Evolutionary conservation across 2,329 filamentous ascomycete species (phyloP).

Genomic region (Monosporascus sp.): DNA sequence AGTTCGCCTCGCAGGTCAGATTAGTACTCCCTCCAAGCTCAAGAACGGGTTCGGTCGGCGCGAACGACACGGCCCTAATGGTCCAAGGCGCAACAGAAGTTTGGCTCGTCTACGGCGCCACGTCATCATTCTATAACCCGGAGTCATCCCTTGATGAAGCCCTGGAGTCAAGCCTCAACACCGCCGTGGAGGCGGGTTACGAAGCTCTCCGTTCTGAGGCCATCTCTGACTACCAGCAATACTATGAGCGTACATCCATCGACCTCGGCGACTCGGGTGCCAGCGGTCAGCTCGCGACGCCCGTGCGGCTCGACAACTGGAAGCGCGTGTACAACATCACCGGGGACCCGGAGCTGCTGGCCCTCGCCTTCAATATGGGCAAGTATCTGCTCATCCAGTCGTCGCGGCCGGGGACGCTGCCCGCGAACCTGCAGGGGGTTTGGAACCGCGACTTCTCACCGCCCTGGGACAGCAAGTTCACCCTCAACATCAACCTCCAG

Average conservation of each 20-base stretch:
- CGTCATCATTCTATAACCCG: constrained; percentile 2
- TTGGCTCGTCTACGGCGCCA: neutral
- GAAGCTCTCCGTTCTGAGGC: constrained; percentile 15
- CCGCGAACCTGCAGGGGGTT: constrained; percentile 40
- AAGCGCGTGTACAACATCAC: neutral
- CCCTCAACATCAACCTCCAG: constrained; percentile 47
- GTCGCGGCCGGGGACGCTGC: constrained; percentile 19
- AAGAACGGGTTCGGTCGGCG: neutral
- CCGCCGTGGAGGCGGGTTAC: constrained; percentile 1
- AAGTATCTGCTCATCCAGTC: constrained; percentile 8
- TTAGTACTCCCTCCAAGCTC: neutral
- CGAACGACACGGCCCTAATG: constrained; percentile 1
- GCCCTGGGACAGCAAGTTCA: constrained; percentile 44
- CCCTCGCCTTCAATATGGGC: constrained; percentile 31
- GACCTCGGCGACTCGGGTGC: constrained; percentile 13
- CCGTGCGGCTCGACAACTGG: constrained; percentile 13
- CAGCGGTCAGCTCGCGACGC: neutral
- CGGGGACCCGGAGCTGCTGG: constrained; percentile 12
- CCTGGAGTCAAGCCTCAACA: neutral
- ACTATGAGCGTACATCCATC: constrained; percentile 23
- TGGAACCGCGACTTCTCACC: constrained; percentile 38
- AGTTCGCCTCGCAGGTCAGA: constrained; percentile 1
- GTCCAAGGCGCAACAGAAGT: neutral
- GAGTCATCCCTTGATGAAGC: neutral
- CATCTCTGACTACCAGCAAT: constrained; percentile 24